Conservation (phyloP, 345 rosid species). For the Moricandia arvensis region DNA sequence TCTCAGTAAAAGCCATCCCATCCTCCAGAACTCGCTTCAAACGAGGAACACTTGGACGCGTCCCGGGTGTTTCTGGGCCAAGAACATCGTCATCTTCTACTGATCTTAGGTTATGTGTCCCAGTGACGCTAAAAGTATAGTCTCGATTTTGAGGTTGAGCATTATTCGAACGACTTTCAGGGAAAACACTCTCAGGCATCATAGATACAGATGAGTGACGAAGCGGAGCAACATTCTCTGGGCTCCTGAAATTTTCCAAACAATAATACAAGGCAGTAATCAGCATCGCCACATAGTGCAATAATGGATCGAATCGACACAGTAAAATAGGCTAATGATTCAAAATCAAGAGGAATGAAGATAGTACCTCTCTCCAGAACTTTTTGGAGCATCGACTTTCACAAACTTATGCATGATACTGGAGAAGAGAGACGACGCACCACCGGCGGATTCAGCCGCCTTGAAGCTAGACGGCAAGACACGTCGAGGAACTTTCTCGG, state of each 20-base stretch:
- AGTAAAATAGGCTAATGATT: not conserved
- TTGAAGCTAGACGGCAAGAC: constrained; percentile 45
- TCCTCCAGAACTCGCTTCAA: constrained; percentile 69
- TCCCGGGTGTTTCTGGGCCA: constrained; percentile 80
- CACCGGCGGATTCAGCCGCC: constrained; percentile 34
- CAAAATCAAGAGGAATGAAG: constrained; percentile 1
- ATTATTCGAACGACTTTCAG: constrained; percentile 26
- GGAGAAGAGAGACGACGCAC: constrained; percentile 67
- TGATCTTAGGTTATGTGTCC: constrained; percentile 25
- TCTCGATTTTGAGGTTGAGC: constrained; percentile 34
- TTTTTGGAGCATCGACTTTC: constrained; percentile 48
- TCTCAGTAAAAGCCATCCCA: constrained; percentile 33
- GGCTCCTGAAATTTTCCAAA: constrained; percentile 44
- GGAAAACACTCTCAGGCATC: constrained; percentile 19
- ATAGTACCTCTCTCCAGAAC: constrained; percentile 47
- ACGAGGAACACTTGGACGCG: constrained; percentile 51
- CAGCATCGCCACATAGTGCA: not conserved
- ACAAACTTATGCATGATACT: constrained; percentile 88
- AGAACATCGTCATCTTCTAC: constrained; percentile 42
- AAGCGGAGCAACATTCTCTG: constrained; percentile 10
- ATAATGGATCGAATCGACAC: not conserved
- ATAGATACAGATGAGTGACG: constrained; percentile 32
- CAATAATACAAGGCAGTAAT: not conserved
- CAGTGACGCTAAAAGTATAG: constrained; percentile 23
- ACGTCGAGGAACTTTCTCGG: constrained; percentile 86